phyloP scores from a whole-genome alignment of 805 yeast genomes.

The Kodamaea neixiangensis region DNA sequence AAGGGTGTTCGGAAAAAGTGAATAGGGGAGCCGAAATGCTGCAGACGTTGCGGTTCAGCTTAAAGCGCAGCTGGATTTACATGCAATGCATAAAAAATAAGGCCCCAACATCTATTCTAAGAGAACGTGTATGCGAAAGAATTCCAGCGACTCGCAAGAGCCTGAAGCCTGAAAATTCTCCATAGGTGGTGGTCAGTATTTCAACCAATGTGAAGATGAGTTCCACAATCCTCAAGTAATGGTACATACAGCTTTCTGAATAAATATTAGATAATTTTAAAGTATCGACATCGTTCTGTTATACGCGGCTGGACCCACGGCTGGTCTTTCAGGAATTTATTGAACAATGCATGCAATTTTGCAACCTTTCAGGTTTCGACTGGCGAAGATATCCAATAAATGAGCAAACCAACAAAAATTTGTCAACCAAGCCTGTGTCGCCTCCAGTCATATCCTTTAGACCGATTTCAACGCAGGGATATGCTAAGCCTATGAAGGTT shows the following conservation, averaged over 20 bases:
- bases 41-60: not conserved
- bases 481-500: not conserved
- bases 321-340: not conserved
- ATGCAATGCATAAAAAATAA: not conserved
- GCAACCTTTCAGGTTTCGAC: not conserved
- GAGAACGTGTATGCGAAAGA: not conserved
- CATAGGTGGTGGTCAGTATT: too few relatives aligned
- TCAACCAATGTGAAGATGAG: too few relatives aligned
- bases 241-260: not conserved
- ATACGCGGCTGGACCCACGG: not conserved
- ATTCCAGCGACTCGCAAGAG: too few relatives aligned
- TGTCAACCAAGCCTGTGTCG: not conserved
- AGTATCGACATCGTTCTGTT: not conserved
- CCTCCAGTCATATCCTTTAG: not conserved
- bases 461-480: not conserved
- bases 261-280: too few relatives aligned
- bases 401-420: not conserved
- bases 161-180: too few relatives aligned
- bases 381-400: not conserved
- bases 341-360: not conserved
- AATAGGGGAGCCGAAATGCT: not conserved
- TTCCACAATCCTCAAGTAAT: too few relatives aligned
- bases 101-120: too few relatives aligned
- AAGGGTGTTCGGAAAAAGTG: not conserved
- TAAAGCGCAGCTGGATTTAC: not conserved